phyloP scores from a whole-genome alignment of 257 asterid genomes.

The Petunia secreta region DNA sequence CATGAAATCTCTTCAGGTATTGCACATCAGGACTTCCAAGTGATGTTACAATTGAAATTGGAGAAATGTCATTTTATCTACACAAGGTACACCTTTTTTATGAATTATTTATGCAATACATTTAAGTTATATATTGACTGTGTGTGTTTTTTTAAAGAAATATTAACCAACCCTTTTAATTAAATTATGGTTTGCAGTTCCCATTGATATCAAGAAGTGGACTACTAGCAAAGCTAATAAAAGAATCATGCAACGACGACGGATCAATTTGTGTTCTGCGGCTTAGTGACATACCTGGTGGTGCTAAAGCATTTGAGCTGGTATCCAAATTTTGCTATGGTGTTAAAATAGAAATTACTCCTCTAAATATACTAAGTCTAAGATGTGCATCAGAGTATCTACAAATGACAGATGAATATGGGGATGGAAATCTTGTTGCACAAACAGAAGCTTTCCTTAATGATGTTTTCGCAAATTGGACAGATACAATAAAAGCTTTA shows the following conservation, averaged over 20 bases:
- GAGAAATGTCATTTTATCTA: conserved; percentile 31
- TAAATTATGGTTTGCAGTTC: neutral
- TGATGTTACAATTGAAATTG: conserved; percentile 30
- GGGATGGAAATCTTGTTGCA: conserved; percentile 21
- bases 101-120: too few relatives aligned
- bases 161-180: too few relatives aligned
- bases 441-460: conserved; percentile 25
- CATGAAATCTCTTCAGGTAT: conserved; percentile 23
- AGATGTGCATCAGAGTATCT: conserved; percentile 30
- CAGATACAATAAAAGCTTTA: conserved; percentile 28
- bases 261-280: neutral
- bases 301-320: conserved; percentile 27
- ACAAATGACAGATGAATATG: conserved; percentile 18
- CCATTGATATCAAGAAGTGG: conserved; percentile 32
- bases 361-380: conserved; percentile 24
- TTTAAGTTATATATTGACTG: too few relatives aligned
- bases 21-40: conserved; percentile 36
- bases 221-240: conserved; percentile 15
- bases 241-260: conserved; percentile 15
- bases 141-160: too few relatives aligned
- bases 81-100: conserved; percentile 26
- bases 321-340: conserved; percentile 29
- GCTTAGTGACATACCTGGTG: conserved; percentile 22
- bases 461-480: conserved; percentile 21
- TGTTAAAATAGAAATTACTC: conserved; percentile 25